Conservation (phyloP, 805 yeast species). For the Metschnikowia henanensis region DNA sequence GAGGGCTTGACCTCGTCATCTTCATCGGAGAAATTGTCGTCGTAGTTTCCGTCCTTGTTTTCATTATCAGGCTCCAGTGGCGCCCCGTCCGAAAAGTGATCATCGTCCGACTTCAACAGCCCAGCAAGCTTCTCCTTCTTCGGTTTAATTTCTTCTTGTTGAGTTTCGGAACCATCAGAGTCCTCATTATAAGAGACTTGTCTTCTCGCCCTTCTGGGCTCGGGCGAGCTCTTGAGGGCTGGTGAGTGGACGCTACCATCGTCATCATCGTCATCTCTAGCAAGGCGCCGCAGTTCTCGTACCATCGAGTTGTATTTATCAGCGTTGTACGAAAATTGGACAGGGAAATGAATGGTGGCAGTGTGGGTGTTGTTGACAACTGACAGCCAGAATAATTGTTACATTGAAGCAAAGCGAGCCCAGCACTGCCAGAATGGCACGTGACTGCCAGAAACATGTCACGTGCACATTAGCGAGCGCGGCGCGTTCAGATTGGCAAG, state of each 20-base stretch:
- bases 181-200: slow-evolving; percentile 16
- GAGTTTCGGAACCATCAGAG: slow-evolving; percentile 14
- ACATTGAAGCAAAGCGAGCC: neutral
- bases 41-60: slow-evolving; percentile 12
- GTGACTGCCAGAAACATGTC: too few relatives aligned
- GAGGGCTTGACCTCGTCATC: slow-evolving; percentile 13
- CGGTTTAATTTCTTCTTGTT: slow-evolving; percentile 11
- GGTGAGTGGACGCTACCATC: slow-evolving; percentile 1
- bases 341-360: slow-evolving; percentile 13
- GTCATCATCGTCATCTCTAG: slow-evolving; percentile 13
- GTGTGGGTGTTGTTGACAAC: neutral
- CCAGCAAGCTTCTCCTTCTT: neutral
- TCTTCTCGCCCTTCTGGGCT: slow-evolving; percentile 13
- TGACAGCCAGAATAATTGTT: neutral
- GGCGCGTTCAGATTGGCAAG: neutral
- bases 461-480: neutral
- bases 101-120: neutral
- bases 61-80: slow-evolving; percentile 8
- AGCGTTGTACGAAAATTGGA: slow-evolving; percentile 17
- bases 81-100: neutral
- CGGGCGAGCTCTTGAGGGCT: neutral
- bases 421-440: neutral
- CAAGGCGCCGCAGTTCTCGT: slow-evolving; percentile 17
- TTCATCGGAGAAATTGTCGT: slow-evolving; percentile 15
- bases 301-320: slow-evolving; percentile 16